Conservation (phyloP, 2,329 filamentous ascomycete species). For the Monilinia vaccinii-corymbosi region DNA sequence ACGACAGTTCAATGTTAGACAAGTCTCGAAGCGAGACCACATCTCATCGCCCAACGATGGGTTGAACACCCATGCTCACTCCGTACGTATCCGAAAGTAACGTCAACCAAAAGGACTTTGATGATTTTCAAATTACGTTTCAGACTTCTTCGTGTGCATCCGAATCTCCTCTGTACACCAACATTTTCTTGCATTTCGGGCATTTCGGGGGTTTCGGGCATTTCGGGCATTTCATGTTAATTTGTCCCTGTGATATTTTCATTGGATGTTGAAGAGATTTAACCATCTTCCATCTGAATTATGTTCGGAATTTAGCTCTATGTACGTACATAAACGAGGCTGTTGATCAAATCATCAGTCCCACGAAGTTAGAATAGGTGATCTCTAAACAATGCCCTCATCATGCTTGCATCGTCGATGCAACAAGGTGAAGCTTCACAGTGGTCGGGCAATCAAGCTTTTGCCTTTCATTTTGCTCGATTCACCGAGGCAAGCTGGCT, state of each 20-base stretch:
- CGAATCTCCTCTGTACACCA: not conserved
- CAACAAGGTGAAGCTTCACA: not conserved
- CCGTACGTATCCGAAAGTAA: conserved; percentile 1
- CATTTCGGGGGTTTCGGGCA: too few relatives aligned
- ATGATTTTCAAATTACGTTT: not conserved
- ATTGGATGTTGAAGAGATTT: not conserved
- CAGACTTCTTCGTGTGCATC: not conserved
- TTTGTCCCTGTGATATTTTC: not conserved
- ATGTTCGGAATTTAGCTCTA: not conserved
- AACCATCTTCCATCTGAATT: not conserved
- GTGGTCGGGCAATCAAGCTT: not conserved
- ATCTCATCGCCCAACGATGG: conserved; percentile 1
- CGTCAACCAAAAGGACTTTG: not conserved
- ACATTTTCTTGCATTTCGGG: not conserved
- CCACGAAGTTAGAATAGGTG: not conserved
- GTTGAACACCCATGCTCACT: not conserved
- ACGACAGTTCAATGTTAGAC: conserved; percentile 7
- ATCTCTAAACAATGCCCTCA: not conserved
- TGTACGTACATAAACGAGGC: not conserved
- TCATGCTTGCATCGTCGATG: not conserved
- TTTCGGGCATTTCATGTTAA: not conserved
- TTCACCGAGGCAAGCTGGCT: not conserved
- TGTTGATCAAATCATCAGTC: not conserved
- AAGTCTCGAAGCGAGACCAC: conserved; percentile 7
- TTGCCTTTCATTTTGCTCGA: not conserved